A percentile compares a stretch with the other conserved stretches of the same genome.
These are phyloP conservation scores for Pleurotus cornucopiae DNA, from an alignment of 768 basidiomycete genomes.

Conservation along the genomic window DNA sequence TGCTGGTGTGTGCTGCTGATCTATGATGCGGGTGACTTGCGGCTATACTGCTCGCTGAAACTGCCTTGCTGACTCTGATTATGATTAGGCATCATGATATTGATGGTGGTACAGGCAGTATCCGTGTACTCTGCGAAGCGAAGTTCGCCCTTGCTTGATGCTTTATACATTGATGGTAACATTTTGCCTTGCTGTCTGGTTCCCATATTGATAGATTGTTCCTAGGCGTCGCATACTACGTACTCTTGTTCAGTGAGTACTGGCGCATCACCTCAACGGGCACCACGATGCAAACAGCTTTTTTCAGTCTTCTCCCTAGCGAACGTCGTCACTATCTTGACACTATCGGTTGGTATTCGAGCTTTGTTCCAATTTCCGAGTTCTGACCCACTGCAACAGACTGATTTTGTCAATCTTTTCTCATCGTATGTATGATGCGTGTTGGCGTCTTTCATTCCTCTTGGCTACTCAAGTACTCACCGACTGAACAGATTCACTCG, in stretches of 20 bases:
- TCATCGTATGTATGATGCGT: background rate
- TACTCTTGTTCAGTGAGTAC: background rate
- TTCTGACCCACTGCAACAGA: background rate
- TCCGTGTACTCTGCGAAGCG: background rate
- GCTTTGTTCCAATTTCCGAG: background rate
- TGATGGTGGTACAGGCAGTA: slow-evolving; percentile 1
- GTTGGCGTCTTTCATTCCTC: too few relatives aligned
- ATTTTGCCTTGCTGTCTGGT: background rate
- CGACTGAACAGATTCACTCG: background rate
- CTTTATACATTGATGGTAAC: slow-evolving; percentile 3
- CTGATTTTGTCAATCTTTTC: slow-evolving; percentile 1
- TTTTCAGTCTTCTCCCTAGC: background rate
- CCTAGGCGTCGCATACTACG: slow-evolving; percentile 1
- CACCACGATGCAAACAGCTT: background rate
- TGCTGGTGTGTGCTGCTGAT: slow-evolving; percentile 4
- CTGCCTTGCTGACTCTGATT: background rate
- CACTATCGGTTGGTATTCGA: background rate
- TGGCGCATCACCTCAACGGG: background rate
- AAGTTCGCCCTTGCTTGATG: background rate
- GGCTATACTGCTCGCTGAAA: background rate
- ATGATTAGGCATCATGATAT: slow-evolving; percentile 4
- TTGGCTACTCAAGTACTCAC: too few relatives aligned
- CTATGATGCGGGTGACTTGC: background rate
- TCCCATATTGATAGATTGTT: too few relatives aligned
- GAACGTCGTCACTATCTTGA: slow-evolving; percentile 5